Conservation (phyloP, 2,329 filamentous ascomycete species). For the Penicillium griseofulvum region DNA sequence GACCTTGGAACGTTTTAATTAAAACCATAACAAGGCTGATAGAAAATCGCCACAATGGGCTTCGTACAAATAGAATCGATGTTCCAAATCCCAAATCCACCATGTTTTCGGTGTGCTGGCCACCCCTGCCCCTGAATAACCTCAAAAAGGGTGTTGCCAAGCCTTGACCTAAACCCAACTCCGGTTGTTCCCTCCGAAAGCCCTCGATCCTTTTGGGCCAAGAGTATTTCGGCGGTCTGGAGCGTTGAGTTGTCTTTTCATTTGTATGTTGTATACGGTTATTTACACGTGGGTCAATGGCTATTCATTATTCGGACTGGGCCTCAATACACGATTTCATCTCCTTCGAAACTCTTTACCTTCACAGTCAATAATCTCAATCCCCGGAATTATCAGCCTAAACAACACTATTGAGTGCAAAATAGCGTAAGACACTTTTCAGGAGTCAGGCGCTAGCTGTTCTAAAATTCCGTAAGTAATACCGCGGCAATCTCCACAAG, state of each 20-base stretch:
- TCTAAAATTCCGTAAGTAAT: background rate
- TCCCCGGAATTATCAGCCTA: background rate
- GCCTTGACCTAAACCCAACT: slow-evolving; percentile 6
- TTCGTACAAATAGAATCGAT: background rate
- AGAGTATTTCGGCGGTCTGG: slow-evolving; percentile 13
- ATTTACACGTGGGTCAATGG: background rate
- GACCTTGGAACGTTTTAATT: background rate
- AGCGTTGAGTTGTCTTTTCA: slow-evolving; percentile 8
- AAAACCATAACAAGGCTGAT: background rate
- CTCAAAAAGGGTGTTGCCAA: slow-evolving; percentile 19
- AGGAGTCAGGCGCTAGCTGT: background rate
- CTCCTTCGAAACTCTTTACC: background rate
- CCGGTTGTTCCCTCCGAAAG: background rate
- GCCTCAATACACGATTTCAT: background rate
- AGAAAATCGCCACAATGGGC: background rate
- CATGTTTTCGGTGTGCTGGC: too few species aligned
- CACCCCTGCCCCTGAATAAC: slow-evolving; percentile 17
- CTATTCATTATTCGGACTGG: background rate
- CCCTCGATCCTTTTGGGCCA: background rate
- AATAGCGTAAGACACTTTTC: background rate
- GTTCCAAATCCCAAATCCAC: background rate
- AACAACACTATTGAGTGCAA: background rate
- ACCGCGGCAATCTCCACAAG: slow-evolving; percentile 4
- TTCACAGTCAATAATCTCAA: background rate
- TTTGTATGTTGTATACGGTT: too few species aligned